These are phyloP conservation scores for Coelastrella sp. DNA, from an alignment of 139 green algal genomes.

Conservation along the genomic window DNA sequence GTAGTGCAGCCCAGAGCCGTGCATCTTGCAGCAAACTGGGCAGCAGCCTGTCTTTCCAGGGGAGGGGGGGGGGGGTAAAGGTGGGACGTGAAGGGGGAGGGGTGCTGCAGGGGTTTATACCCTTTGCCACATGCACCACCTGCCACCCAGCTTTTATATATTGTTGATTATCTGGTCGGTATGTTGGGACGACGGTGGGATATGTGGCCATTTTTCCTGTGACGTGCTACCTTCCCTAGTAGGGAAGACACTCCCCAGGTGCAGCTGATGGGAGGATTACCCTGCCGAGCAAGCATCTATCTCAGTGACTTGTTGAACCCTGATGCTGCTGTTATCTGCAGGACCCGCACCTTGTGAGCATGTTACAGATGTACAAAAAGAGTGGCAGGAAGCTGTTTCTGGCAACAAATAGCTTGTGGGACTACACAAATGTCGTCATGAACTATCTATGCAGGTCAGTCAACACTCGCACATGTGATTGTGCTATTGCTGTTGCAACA, in stretches of 20 bases:
- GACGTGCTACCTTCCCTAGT: too few relatives aligned
- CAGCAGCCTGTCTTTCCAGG: not conserved
- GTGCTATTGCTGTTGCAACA: not conserved
- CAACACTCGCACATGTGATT: not conserved
- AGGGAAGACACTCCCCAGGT: not conserved
- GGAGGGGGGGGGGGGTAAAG: too few relatives aligned
- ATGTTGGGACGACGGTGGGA: too few relatives aligned
- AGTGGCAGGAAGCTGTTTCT: constrained; percentile 90
- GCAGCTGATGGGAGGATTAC: not conserved
- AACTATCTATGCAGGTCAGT: constrained; percentile 86
- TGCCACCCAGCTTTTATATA: not conserved
- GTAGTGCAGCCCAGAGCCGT: too few relatives aligned
- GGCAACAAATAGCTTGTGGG: constrained; percentile 96
- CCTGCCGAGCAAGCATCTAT: too few relatives aligned
- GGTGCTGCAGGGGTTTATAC: too few relatives aligned
- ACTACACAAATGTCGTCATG: constrained; percentile 99
- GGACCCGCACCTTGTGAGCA: constrained; percentile 74
- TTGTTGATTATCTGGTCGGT: too few relatives aligned
- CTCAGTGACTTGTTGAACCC: too few relatives aligned
- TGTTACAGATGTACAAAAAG: constrained; percentile 76
- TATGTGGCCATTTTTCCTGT: too few relatives aligned
- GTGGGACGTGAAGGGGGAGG: too few relatives aligned
- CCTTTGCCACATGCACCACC: too few relatives aligned
- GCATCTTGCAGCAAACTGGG: not conserved
- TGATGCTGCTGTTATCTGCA: constrained; percentile 49